These are phyloP conservation scores for Acmispon strigosus DNA, from an alignment of 306 rosid genomes.

Conservation along the genomic window DNA sequence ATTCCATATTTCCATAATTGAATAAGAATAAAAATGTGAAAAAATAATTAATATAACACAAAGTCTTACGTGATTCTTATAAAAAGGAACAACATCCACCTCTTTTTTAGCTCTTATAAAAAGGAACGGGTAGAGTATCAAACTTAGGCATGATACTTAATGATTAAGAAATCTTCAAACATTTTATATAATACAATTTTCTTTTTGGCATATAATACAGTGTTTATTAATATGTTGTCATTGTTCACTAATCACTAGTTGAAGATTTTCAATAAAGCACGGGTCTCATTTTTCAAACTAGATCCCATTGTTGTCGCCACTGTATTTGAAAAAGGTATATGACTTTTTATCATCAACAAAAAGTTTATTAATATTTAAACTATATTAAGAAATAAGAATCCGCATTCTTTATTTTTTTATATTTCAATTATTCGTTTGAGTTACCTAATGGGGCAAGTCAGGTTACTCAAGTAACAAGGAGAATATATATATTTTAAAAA, in stretches of 20 bases:
- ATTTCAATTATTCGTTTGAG: background rate
- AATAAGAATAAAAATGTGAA: too few relatives aligned
- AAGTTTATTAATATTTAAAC: background rate
- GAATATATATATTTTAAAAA: background rate
- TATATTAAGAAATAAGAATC: background rate
- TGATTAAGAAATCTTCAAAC: background rate
- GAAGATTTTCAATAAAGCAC: background rate
- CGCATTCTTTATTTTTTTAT: background rate
- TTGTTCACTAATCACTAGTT: background rate
- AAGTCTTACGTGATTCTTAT: too few relatives aligned
- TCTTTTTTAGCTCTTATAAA: too few relatives aligned
- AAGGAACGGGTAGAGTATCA: too few relatives aligned
- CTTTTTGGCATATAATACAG: background rate
- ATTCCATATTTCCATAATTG: too few relatives aligned
- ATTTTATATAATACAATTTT: background rate
- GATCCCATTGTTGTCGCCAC: background rate
- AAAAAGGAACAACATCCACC: too few relatives aligned
- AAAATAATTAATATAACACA: too few relatives aligned
- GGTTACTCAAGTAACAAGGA: background rate
- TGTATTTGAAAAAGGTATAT: constrained; percentile 5
- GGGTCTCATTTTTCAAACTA: background rate
- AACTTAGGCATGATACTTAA: background rate
- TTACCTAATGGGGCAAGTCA: background rate
- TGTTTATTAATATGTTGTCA: background rate
- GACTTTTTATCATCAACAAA: constrained; percentile 8